phyloP scores from a whole-genome alignment of 257 asterid genomes.

The Nicotiana benthamiana region DNA sequence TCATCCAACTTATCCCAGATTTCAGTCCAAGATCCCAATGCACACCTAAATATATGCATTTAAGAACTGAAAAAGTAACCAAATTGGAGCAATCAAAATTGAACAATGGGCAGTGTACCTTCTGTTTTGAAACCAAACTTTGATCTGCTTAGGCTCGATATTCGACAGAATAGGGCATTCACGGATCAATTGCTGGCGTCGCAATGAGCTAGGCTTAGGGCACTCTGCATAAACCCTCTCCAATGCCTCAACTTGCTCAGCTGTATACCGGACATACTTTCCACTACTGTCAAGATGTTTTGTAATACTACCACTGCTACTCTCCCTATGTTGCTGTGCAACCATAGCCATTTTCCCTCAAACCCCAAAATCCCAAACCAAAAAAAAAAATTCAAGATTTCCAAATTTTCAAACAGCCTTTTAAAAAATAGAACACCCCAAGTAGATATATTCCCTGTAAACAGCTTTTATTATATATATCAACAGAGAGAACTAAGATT shows the following conservation, averaged over 20 bases:
- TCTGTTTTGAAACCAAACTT: conserved; percentile 95
- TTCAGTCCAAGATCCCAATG: neutral
- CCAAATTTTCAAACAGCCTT: neutral
- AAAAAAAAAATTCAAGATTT: neutral
- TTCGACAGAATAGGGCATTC: conserved; percentile 78
- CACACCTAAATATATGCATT: neutral
- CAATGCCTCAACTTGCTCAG: conserved; percentile 92
- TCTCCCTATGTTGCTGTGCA: conserved; percentile 70
- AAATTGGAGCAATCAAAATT: neutral
- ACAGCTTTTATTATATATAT: neutral
- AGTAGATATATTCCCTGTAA: conserved; percentile 10
- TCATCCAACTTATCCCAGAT: neutral
- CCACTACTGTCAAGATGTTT: conserved; percentile 70
- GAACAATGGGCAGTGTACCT: conserved; percentile 31
- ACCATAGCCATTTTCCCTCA: conserved; percentile 75
- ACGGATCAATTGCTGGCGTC: conserved; percentile 81
- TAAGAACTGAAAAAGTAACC: neutral
- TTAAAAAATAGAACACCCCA: neutral
- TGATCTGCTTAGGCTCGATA: conserved; percentile 90
- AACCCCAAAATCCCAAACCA: neutral
- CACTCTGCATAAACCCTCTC: conserved; percentile 88
- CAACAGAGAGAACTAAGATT: conserved; percentile 17
- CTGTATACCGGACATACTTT: conserved; percentile 79
- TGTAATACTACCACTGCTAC: conserved; percentile 69
- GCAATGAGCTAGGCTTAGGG: conserved; percentile 84